Evolutionary conservation across 768 basidiomycete genomes (phyloP).

Genomic region (Kwoniella europaea): DNA sequence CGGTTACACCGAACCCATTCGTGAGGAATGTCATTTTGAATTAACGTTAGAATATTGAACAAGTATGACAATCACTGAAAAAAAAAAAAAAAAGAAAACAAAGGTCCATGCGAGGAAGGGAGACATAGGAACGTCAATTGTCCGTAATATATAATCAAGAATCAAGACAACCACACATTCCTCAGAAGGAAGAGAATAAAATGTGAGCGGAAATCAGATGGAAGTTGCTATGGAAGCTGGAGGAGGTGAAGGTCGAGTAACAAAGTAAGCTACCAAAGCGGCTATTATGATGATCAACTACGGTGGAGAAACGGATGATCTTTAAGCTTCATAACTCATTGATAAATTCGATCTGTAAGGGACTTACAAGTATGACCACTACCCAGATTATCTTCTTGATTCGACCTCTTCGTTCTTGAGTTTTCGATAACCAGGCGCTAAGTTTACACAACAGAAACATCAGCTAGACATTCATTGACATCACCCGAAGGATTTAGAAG

Average conservation of each 20-base stretch:
- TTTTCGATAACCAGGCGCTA: slow-evolving; percentile 23
- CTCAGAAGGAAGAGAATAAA: too few relatives aligned
- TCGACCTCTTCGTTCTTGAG: slow-evolving; percentile 14
- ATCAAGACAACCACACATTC: too few relatives aligned
- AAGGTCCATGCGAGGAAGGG: neutral
- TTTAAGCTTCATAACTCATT: neutral
- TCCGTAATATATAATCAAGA: too few relatives aligned
- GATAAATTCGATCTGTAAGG: neutral
- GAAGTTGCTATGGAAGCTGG: slow-evolving; percentile 1
- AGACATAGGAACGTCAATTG: neutral
- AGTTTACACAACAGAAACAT: neutral
- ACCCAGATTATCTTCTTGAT: slow-evolving; percentile 32
- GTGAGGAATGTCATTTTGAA: neutral
- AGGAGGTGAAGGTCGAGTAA: slow-evolving; percentile 8
- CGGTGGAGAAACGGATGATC: neutral
- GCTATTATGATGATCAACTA: slow-evolving; percentile 10
- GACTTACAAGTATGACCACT: slow-evolving; percentile 31
- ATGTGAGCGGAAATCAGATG: neutral
- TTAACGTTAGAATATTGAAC: neutral
- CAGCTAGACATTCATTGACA: neutral
- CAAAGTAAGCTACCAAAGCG: slow-evolving; percentile 10
- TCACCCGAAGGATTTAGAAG: neutral
- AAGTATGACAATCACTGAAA: neutral
- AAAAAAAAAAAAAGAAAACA: neutral
- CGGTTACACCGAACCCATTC: too few relatives aligned